These are phyloP conservation scores for Lachancea meyersii DNA, from an alignment of 805 yeast species.

Conservation along the genomic window DNA sequence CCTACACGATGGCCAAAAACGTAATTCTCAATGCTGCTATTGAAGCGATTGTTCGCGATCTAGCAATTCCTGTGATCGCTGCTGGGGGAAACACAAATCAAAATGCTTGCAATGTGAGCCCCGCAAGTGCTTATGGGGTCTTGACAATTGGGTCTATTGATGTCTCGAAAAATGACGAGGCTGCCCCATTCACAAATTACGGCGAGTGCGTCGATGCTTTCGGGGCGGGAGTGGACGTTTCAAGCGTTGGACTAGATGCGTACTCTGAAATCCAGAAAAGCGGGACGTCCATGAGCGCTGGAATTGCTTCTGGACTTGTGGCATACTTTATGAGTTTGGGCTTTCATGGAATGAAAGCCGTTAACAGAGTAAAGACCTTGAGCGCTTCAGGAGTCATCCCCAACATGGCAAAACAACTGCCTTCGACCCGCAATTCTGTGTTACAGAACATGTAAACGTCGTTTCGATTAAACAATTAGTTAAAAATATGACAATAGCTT, in stretches of 20 bases:
- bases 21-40: slow-evolving; percentile 67
- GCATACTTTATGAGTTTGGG: slow-evolving; percentile 42
- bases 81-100: slow-evolving; percentile 83
- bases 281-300: slow-evolving; percentile 49
- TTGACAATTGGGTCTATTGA: slow-evolving; percentile 87
- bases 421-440: slow-evolving; percentile 4
- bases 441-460: slow-evolving; percentile 2
- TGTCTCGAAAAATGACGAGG: slow-evolving; percentile 50
- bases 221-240: slow-evolving; percentile 70
- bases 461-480: background rate
- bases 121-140: slow-evolving; percentile 68
- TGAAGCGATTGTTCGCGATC: slow-evolving; percentile 54
- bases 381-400: slow-evolving; percentile 3
- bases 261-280: slow-evolving; percentile 26
- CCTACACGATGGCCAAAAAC: slow-evolving; percentile 37
- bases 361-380: slow-evolving; percentile 19
- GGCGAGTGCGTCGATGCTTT: slow-evolving; percentile 82
- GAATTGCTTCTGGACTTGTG: slow-evolving; percentile 40
- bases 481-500: background rate
- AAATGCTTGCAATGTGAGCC: slow-evolving; percentile 76
- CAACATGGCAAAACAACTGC: background rate
- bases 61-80: slow-evolving; percentile 65
- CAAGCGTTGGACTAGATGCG: slow-evolving; percentile 24
- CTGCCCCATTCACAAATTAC: slow-evolving; percentile 81
- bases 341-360: slow-evolving; percentile 32